These are phyloP conservation scores for Claviceps fusiformis DNA, from an alignment of 2,329 filamentous ascomycete species.

Conservation along the genomic window DNA sequence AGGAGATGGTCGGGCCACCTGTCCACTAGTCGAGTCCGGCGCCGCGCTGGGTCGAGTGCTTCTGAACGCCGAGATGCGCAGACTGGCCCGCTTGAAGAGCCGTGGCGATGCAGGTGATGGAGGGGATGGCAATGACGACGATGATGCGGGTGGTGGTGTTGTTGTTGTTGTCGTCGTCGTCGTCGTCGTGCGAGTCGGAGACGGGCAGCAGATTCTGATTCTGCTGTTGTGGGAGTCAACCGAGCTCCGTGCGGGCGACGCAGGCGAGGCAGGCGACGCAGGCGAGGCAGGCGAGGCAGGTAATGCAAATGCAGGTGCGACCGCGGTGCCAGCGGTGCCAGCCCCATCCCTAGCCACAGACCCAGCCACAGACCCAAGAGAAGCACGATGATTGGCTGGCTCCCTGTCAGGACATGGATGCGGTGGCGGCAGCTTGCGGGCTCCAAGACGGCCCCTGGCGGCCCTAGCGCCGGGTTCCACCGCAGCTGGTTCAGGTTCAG, in stretches of 20 bases:
- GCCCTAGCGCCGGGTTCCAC: too few relatives aligned
- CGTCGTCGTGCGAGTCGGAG: not conserved
- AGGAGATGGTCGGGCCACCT: slow-evolving; percentile 6
- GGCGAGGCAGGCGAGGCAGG: not conserved
- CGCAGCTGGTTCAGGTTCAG: too few relatives aligned
- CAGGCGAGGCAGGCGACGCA: not conserved
- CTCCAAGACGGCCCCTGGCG: too few relatives aligned
- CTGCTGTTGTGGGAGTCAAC: too few relatives aligned
- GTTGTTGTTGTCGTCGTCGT: not conserved
- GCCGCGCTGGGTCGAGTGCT: slow-evolving; percentile 6
- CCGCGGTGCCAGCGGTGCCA: slow-evolving; percentile 8
- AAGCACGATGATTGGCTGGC: too few relatives aligned
- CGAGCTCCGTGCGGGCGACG: too few relatives aligned
- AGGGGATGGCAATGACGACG: not conserved
- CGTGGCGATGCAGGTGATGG: slow-evolving; percentile 4
- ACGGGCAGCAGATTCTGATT: not conserved
- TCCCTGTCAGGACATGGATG: too few relatives aligned
- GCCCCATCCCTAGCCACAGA: too few relatives aligned
- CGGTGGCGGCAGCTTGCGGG: too few relatives aligned
- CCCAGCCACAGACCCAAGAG: too few relatives aligned
- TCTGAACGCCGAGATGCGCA: slow-evolving; percentile 13
- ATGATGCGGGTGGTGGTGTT: not conserved
- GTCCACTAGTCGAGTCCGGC: slow-evolving; percentile 5
- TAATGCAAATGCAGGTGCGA: not conserved
- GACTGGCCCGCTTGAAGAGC: slow-evolving; percentile 16